phyloP scores from a whole-genome alignment of 352 stramenopile species.

The Phytophthora pluvialis region DNA sequence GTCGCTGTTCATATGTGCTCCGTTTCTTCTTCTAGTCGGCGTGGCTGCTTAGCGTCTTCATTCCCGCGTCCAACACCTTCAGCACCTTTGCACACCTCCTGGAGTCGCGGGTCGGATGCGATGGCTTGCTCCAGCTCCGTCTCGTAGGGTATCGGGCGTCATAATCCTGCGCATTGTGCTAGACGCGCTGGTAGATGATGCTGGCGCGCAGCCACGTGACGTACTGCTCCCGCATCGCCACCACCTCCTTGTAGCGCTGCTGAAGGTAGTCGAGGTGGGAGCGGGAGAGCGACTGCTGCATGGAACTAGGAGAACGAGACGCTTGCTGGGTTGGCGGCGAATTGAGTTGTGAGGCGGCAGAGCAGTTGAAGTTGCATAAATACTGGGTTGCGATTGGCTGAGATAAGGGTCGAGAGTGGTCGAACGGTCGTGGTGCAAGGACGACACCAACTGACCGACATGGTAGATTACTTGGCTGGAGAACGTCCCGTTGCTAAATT shows the following conservation, averaged over 20 bases:
- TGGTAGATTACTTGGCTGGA: too few species aligned
- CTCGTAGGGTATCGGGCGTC: not conserved
- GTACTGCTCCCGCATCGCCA: not conserved
- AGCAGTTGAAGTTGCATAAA: not conserved
- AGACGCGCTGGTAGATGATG: not conserved
- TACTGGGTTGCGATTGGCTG: too few species aligned
- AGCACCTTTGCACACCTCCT: not conserved
- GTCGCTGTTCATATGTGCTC: not conserved
- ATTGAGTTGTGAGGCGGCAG: not conserved
- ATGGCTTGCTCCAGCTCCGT: not conserved
- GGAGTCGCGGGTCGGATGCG: not conserved
- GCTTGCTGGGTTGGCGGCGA: not conserved
- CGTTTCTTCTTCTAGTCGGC: not conserved
- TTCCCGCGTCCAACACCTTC: not conserved
- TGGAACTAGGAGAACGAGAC: too few species aligned
- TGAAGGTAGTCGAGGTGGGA: not conserved
- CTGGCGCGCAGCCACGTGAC: not conserved
- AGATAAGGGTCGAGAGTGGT: too few species aligned
- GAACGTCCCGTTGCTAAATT: too few species aligned
- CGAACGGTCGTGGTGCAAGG: too few species aligned
- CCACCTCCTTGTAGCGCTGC: not conserved
- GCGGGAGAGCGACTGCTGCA: not conserved
- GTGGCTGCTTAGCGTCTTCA: not conserved
- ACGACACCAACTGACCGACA: too few species aligned
- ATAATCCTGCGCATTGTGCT: not conserved